These are phyloP conservation scores for Prunus campanulata DNA, from an alignment of 306 rosid genomes.

Conservation along the genomic window DNA sequence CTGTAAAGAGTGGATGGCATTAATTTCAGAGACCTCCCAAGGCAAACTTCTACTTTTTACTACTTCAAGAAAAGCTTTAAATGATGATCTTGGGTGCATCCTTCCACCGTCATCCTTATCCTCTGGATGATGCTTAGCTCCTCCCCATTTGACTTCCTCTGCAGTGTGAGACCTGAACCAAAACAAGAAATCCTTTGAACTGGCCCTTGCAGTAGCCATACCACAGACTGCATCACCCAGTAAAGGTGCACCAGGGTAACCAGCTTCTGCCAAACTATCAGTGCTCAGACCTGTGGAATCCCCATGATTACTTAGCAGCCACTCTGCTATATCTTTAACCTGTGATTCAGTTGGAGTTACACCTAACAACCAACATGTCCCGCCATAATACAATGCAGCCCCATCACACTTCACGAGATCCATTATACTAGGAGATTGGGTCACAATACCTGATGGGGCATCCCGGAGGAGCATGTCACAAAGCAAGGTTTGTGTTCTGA, in stretches of 20 bases:
- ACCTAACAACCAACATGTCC: conserved; percentile 66
- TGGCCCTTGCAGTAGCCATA: conserved; percentile 65
- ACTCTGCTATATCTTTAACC: conserved; percentile 64
- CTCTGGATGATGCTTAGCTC: conserved; percentile 79
- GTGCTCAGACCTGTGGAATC: conserved; percentile 82
- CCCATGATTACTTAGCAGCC: conserved; percentile 56
- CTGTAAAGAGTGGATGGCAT: conserved; percentile 77
- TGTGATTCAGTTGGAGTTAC: conserved; percentile 79
- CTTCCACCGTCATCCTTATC: conserved; percentile 65
- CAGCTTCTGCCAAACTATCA: conserved; percentile 71
- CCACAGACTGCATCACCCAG: conserved; percentile 78
- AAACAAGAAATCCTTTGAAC: conserved; percentile 63
- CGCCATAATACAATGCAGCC: conserved; percentile 65
- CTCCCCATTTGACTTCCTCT: conserved; percentile 77
- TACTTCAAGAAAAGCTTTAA: conserved; percentile 73
- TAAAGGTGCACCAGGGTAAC: conserved; percentile 69
- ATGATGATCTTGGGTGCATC: conserved; percentile 79
- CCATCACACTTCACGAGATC: conserved; percentile 87
- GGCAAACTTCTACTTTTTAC: conserved; percentile 69
- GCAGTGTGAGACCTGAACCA: conserved; percentile 84
- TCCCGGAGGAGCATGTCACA: conserved; percentile 90
- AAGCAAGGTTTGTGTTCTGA: conserved; percentile 66
- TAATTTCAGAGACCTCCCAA: conserved; percentile 78
- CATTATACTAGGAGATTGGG: conserved; percentile 71
- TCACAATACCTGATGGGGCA: conserved; percentile 59